A percentile compares a stretch with the other conserved stretches of the same genome.
Conservation (phyloP, 371 early-diverging fungal genomes). For the Mucor velutinosus region DNA sequence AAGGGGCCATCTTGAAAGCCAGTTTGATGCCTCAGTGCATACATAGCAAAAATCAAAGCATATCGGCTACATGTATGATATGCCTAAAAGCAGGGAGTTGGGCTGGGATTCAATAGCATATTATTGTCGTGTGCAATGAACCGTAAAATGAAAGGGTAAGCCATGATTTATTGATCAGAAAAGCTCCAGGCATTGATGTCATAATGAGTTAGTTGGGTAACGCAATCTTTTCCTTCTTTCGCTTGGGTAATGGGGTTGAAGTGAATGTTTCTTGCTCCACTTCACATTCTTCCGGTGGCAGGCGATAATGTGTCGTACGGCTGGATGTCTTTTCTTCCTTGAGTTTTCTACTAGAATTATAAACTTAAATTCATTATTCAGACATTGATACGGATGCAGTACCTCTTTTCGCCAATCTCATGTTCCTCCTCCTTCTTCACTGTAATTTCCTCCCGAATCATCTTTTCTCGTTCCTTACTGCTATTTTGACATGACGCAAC, state of each 20-base stretch:
- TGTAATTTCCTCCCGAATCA: constrained; percentile 8
- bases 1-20: not conserved
- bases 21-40: not conserved
- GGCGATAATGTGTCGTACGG: not conserved
- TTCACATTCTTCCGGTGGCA: not conserved
- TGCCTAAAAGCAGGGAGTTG: not conserved
- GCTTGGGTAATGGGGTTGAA: not conserved
- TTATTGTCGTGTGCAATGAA: not conserved
- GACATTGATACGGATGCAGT: not conserved
- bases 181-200: not conserved
- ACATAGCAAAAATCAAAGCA: not conserved
- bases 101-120: not conserved
- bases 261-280: not conserved
- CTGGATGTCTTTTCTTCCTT: not conserved
- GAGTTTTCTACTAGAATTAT: not conserved
- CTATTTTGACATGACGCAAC: constrained; percentile 5
- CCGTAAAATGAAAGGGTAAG: not conserved
- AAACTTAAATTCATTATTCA: too few species aligned
- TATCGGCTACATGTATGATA: not conserved
- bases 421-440: not conserved
- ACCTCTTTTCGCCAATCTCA: not conserved
- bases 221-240: not conserved
- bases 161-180: not conserved
- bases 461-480: not conserved
- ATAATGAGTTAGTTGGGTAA: not conserved